A percentile compares a stretch with the other conserved stretches of the same genome.
phyloP scores from a whole-genome alignment of 176 grass and related monocot species.

The Typha latifolia region DNA sequence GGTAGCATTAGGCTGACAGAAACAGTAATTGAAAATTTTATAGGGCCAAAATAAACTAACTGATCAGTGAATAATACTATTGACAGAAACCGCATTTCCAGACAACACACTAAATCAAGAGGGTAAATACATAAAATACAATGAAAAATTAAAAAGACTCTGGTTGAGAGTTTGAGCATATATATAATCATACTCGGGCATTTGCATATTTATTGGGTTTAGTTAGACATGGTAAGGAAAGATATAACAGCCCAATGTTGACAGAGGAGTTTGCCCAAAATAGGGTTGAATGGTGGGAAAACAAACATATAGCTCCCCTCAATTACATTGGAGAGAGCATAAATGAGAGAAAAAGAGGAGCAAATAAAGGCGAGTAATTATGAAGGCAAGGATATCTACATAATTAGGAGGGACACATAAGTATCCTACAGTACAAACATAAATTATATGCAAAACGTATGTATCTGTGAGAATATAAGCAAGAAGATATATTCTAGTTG shows the following conservation, averaged over 20 bases:
- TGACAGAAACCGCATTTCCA: background rate
- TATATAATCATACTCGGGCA: background rate
- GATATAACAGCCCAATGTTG: background rate
- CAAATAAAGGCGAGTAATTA: background rate
- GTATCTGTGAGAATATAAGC: background rate
- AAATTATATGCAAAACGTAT: background rate
- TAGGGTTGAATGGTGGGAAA: background rate
- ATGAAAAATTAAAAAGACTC: background rate
- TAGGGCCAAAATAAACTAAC: background rate
- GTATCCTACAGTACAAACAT: background rate
- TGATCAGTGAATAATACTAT: background rate
- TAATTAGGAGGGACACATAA: background rate
- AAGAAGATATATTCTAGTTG: background rate
- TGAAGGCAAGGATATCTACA: background rate
- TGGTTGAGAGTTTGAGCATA: background rate
- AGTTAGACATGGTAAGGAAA: background rate
- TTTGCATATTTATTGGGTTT: background rate
- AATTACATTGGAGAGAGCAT: background rate
- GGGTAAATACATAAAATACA: background rate
- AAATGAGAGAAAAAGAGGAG: background rate
- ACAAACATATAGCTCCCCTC: background rate
- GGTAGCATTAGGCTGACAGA: background rate
- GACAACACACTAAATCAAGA: background rate
- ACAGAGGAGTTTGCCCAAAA: background rate
- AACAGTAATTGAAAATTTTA: background rate